Percentiles rank a stretch among this genome's conserved stretches.
Conservation (phyloP, 2,329 filamentous ascomycete genomes). For the Aspergillus aculeatinus region DNA sequence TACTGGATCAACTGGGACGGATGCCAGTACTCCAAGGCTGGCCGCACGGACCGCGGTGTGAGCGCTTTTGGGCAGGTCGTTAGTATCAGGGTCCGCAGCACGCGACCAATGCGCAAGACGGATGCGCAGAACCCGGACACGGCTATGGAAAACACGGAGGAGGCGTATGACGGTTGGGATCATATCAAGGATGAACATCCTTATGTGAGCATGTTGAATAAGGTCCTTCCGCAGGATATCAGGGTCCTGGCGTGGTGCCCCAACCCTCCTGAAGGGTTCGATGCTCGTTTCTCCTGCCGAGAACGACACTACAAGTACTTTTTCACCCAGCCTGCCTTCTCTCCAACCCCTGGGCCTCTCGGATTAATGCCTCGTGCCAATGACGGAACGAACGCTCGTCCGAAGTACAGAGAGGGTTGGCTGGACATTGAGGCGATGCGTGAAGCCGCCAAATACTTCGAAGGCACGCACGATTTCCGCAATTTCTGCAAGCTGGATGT, state of each 20-base stretch:
- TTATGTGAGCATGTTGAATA: constrained; percentile 81
- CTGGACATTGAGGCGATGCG: constrained; percentile 87
- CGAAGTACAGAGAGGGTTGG: constrained; percentile 64
- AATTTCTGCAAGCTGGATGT: constrained; percentile 96
- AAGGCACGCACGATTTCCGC: constrained; percentile 88
- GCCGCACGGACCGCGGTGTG: constrained; percentile 87
- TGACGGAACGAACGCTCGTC: constrained; percentile 21
- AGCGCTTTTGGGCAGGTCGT: constrained; percentile 97
- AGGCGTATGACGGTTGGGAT: constrained; percentile 53
- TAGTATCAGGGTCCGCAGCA: constrained; percentile 77
- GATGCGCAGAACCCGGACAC: constrained; percentile 11
- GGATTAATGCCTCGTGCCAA: constrained; percentile 45
- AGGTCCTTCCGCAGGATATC: constrained; percentile 84
- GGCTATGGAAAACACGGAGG: constrained; percentile 17
- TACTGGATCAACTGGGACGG: constrained; percentile 70
- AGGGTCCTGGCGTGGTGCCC: constrained; percentile 92
- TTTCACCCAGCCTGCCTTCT: constrained; percentile 90
- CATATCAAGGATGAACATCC: constrained; percentile 76
- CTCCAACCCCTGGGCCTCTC: constrained; percentile 60
- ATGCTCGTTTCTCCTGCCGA: constrained; percentile 86
- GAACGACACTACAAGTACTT: constrained; percentile 94
- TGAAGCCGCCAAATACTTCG: constrained; percentile 72
- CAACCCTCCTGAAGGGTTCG: constrained; percentile 73
- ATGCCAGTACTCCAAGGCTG: constrained; percentile 92
- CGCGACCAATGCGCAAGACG: constrained; percentile 55